Evolutionary conservation across 2,329 filamentous ascomycete genomes (phyloP).

Genomic region (Colletotrichum liaoningense): DNA sequence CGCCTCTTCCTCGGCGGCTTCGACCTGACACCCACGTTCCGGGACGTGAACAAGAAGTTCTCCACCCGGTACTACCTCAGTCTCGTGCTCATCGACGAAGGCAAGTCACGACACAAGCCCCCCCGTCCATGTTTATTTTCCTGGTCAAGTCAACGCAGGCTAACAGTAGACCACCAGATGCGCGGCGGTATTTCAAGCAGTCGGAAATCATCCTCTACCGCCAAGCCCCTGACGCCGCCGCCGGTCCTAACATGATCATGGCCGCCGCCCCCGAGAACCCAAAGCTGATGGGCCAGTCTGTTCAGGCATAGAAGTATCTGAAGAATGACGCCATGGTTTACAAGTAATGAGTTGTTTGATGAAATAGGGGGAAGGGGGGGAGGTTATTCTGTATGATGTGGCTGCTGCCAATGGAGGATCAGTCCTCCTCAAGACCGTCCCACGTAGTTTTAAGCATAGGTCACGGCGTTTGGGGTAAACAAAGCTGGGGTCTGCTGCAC

Average conservation of each 20-base stretch:
- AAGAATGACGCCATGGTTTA: constrained; percentile 2
- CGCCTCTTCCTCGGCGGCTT: constrained; percentile 97
- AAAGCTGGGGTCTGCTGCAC: constrained; percentile 38
- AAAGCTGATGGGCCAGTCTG: constrained; percentile 51
- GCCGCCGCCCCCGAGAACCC: constrained; percentile 60
- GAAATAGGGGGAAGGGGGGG: background rate
- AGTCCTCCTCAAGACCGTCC: constrained; percentile 12
- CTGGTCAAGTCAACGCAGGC: background rate
- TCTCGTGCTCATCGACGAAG: constrained; percentile 94
- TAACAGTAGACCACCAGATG: constrained; percentile 67
- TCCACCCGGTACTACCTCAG: constrained; percentile 98
- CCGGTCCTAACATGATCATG: constrained; percentile 50
- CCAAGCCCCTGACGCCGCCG: constrained; percentile 73
- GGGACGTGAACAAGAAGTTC: constrained; percentile 99
- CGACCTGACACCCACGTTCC: constrained; percentile 96
- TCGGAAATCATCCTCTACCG: constrained; percentile 97
- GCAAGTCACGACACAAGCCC: constrained; percentile 54
- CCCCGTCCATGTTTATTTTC: too few relatives aligned
- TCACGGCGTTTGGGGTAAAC: constrained; percentile 50
- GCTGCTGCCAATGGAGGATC: constrained; percentile 16
- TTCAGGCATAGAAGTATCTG: constrained; percentile 30
- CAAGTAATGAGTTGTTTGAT: constrained; percentile 10
- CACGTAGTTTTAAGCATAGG: constrained; percentile 51
- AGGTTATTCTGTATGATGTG: background rate
- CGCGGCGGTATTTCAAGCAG: constrained; percentile 98